phyloP scores from a whole-genome alignment of 2,329 filamentous ascomycete genomes.

The Helminthosporium solani region DNA sequence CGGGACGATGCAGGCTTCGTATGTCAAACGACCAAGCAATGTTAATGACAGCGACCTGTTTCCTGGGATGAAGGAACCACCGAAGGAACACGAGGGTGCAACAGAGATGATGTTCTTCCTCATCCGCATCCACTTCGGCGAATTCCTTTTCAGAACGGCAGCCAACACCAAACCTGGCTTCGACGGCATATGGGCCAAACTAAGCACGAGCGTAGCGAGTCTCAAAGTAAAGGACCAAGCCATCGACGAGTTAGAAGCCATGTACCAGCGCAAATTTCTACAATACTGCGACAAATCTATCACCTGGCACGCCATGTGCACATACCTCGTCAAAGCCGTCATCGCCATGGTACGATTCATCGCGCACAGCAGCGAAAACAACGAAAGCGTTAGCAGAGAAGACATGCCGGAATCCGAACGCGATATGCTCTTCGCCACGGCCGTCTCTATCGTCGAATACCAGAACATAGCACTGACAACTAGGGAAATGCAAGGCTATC shows the following conservation, averaged over 20 bases:
- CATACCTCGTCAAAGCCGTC: constrained; percentile 47
- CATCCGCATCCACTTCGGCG: constrained; percentile 46
- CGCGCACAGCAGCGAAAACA: constrained; percentile 48
- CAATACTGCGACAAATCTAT: constrained; percentile 38
- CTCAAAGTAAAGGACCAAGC: constrained; percentile 31
- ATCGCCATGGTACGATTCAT: constrained; percentile 46
- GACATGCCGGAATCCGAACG: constrained; percentile 36
- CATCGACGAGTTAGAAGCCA: constrained; percentile 45
- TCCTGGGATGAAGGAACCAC: constrained; percentile 47
- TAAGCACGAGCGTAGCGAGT: constrained; percentile 22
- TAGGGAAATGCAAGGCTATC: constrained; percentile 43
- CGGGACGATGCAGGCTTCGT: constrained; percentile 47
- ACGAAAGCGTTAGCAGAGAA: constrained; percentile 29
- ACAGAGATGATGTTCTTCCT: constrained; percentile 55
- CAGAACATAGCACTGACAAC: constrained; percentile 46
- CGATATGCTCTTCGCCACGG: constrained; percentile 44
- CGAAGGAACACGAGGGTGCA: constrained; percentile 43
- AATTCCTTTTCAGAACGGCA: constrained; percentile 35
- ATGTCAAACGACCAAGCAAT: constrained; percentile 54
- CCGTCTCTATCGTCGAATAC: constrained; percentile 45
- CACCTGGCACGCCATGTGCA: constrained; percentile 49
- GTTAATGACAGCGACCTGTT: constrained; percentile 55
- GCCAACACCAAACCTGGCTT: constrained; percentile 15
- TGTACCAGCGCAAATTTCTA: constrained; percentile 43
- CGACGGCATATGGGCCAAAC: constrained; percentile 25